Evolutionary conservation across 176 grass and related monocot genomes (phyloP).

Genomic region (Urochloa ruziziensis): DNA sequence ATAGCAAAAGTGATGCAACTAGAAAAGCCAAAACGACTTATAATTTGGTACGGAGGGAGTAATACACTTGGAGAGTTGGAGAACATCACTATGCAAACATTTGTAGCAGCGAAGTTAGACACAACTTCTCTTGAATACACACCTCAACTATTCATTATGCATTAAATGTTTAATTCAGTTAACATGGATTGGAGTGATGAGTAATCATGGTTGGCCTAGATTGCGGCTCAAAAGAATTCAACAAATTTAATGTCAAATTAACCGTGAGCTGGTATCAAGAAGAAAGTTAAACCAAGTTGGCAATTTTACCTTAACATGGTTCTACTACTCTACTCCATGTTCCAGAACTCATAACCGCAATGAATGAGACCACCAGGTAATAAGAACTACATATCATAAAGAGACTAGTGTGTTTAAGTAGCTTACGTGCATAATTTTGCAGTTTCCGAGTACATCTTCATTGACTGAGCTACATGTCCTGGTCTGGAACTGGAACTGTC

Average conservation of each 20-base stretch:
- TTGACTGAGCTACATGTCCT: conserved; percentile 52
- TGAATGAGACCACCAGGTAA: background rate
- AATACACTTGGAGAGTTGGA: too few species aligned
- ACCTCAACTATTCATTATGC: background rate
- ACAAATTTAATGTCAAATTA: background rate
- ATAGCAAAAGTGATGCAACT: too few species aligned
- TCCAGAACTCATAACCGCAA: background rate
- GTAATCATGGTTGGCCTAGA: background rate
- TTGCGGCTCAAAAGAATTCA: background rate
- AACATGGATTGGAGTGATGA: background rate
- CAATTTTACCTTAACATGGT: conserved; percentile 2
- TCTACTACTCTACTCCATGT: conserved; percentile 7
- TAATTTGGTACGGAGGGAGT: too few species aligned
- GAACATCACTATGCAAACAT: conserved; percentile 6
- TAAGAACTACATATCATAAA: conserved; percentile 15
- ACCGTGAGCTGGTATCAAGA: background rate
- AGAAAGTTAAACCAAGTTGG: background rate
- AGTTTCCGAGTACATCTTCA: conserved; percentile 87
- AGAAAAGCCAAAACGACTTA: too few species aligned
- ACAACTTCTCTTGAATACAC: conserved; percentile 2
- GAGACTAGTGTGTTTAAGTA: background rate
- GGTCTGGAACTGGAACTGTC: conserved; percentile 54
- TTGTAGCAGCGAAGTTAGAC: conserved; percentile 1
- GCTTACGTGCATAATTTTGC: conserved; percentile 89
- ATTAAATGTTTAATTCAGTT: background rate